Evolutionary conservation across 495 filamentous ascomycete genomes (phyloP).

Genomic region (Lasiosphaeris hirsuta): DNA sequence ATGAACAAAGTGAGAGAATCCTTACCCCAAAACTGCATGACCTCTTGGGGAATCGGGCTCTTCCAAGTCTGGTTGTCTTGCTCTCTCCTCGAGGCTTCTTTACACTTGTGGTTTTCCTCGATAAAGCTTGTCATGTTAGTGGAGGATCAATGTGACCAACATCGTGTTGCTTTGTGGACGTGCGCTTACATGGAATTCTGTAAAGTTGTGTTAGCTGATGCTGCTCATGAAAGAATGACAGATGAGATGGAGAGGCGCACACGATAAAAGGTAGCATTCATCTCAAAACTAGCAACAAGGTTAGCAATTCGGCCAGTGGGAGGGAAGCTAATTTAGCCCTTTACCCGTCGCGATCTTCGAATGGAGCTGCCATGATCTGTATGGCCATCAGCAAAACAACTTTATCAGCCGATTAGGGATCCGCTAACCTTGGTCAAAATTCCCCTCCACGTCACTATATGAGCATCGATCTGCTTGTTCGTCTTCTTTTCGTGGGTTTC

Average conservation of each 20-base stretch:
- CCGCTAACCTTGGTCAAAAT: constrained; percentile 91
- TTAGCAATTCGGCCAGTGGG: too few species aligned
- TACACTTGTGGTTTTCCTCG: constrained; percentile 80
- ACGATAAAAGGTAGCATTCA: constrained; percentile 90
- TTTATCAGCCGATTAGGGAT: background rate
- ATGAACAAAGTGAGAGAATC: background rate
- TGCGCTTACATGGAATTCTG: constrained; percentile 75
- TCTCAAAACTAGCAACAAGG: constrained; percentile 66
- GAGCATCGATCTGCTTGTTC: constrained; percentile 63
- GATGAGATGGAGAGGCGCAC: constrained; percentile 47
- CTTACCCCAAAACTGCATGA: constrained; percentile 60
- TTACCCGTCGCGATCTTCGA: constrained; percentile 76
- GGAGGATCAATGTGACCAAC: background rate
- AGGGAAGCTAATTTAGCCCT: constrained; percentile 14
- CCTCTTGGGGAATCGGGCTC: constrained; percentile 31
- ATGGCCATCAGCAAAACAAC: background rate
- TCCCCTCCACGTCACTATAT: constrained; percentile 90
- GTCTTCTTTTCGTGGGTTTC: constrained; percentile 64
- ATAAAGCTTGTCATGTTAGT: constrained; percentile 65
- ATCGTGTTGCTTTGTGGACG: background rate
- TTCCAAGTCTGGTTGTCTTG: constrained; percentile 61
- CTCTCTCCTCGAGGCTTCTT: constrained; percentile 50
- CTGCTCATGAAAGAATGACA: background rate
- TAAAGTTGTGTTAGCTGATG: constrained; percentile 19
- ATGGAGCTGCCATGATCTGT: constrained; percentile 85